Conservation (phyloP, 2,329 filamentous ascomycete genomes). For the Pseudogymnoascus verrucosus region DNA sequence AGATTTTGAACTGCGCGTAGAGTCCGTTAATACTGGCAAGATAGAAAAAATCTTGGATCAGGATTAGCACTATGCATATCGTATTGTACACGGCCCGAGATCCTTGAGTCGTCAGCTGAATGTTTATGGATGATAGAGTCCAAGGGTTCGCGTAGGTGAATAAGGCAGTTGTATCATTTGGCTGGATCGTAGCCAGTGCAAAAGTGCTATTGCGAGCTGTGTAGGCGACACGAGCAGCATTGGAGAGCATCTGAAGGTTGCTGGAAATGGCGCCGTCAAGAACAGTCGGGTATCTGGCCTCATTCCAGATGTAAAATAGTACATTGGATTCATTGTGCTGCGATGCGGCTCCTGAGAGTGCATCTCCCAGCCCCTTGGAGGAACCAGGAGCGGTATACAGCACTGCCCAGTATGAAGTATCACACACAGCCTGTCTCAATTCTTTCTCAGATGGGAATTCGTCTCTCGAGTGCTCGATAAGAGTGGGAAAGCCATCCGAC, state of each 20-base stretch:
- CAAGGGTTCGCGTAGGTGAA: slow-evolving; percentile 26
- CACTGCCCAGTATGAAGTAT: neutral
- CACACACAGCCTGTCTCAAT: slow-evolving; percentile 26
- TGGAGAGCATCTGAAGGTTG: neutral
- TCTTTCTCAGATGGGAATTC: slow-evolving; percentile 24
- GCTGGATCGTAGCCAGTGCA: neutral
- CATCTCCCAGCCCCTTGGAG: neutral
- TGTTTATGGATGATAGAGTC: slow-evolving; percentile 20
- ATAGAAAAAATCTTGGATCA: slow-evolving; percentile 19
- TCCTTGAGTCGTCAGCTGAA: slow-evolving; percentile 26
- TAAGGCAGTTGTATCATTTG: neutral
- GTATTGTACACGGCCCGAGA: slow-evolving; percentile 28
- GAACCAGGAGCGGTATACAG: neutral
- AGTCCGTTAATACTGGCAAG: slow-evolving; percentile 16
- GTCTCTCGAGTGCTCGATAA: slow-evolving; percentile 23
- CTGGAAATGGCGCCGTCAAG: neutral
- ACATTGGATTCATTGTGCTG: neutral
- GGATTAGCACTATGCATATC: slow-evolving; percentile 28
- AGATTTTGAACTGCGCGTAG: slow-evolving; percentile 12
- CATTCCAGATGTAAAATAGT: slow-evolving; percentile 4
- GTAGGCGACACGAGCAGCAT: neutral
- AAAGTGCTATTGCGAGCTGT: neutral
- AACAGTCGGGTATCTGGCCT: neutral
- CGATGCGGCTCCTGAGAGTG: neutral
- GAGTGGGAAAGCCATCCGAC: slow-evolving; percentile 26